Evolutionary conservation across 2,329 filamentous ascomycete species (phyloP), one percentile per base, ranked within the genome.

Genomic region (Amauroascus niger): DNA sequence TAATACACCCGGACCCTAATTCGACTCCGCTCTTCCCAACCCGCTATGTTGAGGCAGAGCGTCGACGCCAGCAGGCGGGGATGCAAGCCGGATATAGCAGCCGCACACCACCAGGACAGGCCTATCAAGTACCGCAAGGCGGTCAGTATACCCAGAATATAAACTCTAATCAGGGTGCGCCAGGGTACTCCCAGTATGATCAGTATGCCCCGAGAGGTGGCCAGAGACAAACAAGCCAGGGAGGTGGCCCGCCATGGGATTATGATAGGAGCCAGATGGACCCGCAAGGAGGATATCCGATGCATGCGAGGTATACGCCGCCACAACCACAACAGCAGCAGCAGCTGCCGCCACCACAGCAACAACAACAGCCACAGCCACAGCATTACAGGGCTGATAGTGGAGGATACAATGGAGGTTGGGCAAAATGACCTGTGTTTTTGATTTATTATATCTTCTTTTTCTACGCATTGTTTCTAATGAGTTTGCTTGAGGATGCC

Each of bases 1-100:
- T 57, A 22, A 55, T 58, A 46, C 55, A 57, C 28, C 46, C 41
- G 44, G 56, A 57, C 28, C 54, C 54, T n/a, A 55, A 57, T 33
- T 49, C 52, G 9, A 46, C 58, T 14, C 54, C 58, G 1, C 26
- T 58, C 20, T 59, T 59, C 40, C 58, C 58, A 16, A 47, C 44
- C 2, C 53, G 56, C 18, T 46, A 59, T 52, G 48, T 52, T 20
- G 56, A 57, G 14, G 56, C 54, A 44, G 54, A 58, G 53, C 52
- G 52, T 18, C 55, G 40, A 18, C 26, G 40, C 49, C 52, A 50
- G 28, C 48, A 30, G 26, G 43, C 40, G 32, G 40, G 30, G 16
- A 45, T 45, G 40, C 50, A 52, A 39, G 18, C 22, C 16, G 51
- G 30, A 32, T 48, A 47, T 33, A 48, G 28, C 28, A 52, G 22